Conservation (phyloP, 495 filamentous ascomycete species). For the Trichodelitschia bisporula region DNA sequence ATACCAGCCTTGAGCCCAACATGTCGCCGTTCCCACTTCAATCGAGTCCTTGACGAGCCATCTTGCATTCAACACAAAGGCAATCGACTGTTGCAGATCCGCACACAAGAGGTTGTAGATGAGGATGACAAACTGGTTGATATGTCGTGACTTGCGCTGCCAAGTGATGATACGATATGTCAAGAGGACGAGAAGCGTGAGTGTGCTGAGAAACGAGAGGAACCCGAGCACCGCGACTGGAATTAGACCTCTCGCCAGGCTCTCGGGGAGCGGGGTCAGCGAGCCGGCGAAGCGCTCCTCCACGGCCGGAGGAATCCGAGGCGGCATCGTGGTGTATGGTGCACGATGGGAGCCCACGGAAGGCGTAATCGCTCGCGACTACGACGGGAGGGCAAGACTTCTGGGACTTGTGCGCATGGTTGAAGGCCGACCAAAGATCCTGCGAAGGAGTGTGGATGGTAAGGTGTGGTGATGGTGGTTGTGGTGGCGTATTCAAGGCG, state of each 20-base stretch:
- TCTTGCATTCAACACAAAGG: slow-evolving; percentile 39
- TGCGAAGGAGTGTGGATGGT: too few species aligned
- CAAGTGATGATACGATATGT: slow-evolving; percentile 13
- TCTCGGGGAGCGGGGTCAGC: slow-evolving; percentile 8
- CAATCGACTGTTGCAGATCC: slow-evolving; percentile 43
- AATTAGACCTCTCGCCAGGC: slow-evolving; percentile 10
- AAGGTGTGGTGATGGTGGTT: too few species aligned
- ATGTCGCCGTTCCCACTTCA: slow-evolving; percentile 25
- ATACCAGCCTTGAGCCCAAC: slow-evolving; percentile 47
- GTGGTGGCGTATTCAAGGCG: too few species aligned
- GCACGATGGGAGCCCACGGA: too few species aligned
- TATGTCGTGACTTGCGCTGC: slow-evolving; percentile 3
- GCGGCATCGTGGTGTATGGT: too few species aligned
- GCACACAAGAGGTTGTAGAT: slow-evolving; percentile 52
- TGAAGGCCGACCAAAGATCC: too few species aligned
- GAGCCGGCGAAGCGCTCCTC: too few species aligned
- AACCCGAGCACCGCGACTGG: slow-evolving; percentile 10
- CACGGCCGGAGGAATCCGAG: too few species aligned
- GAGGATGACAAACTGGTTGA: slow-evolving; percentile 52
- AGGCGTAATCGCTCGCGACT: too few species aligned
- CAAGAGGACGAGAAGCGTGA: slow-evolving; percentile 12
- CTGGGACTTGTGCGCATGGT: too few species aligned
- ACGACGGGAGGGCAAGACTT: too few species aligned
- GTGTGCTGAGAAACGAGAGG: slow-evolving; percentile 11
- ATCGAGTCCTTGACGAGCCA: slow-evolving; percentile 34